A percentile compares a stretch with the other conserved stretches of the same genome.
phyloP scores from a whole-genome alignment of 352 stramenopile genomes.

The Saprolegnia parasitica region DNA sequence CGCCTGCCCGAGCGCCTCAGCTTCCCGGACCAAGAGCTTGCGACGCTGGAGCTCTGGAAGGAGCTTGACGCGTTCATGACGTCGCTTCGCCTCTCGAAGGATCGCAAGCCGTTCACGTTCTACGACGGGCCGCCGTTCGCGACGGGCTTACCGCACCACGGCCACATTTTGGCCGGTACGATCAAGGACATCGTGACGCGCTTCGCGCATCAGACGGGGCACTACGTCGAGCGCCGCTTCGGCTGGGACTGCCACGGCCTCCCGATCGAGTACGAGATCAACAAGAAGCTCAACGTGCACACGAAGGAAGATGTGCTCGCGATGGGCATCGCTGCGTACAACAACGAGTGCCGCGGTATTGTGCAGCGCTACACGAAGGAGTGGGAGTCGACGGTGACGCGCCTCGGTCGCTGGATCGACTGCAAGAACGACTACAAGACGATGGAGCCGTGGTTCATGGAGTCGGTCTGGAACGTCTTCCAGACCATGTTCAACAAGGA shows the following conservation, averaged over 20 bases:
- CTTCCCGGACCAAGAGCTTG: constrained; percentile 78
- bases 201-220: constrained; percentile 97
- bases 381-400: constrained; percentile 97
- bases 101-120: constrained; percentile 96
- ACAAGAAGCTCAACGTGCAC: constrained; percentile 98
- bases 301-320: constrained; percentile 96
- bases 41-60: constrained; percentile 75
- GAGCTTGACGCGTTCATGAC: constrained; percentile 88
- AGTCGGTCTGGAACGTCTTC: constrained; percentile 99
- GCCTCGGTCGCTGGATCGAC: constrained; percentile 99
- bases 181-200: constrained; percentile 99
- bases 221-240: constrained; percentile 96
- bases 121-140: constrained; percentile 99
- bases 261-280: constrained; percentile 99
- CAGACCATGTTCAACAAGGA: constrained; percentile 97
- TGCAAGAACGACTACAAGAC: constrained; percentile 99
- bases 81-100: constrained; percentile 89
- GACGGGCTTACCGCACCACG: constrained; percentile 97
- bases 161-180: constrained; percentile 97
- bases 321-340: constrained; percentile 99
- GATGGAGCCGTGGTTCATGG: constrained; percentile 99
- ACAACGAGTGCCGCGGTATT: constrained; percentile 96
- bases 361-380: constrained; percentile 98
- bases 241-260: constrained; percentile 99
- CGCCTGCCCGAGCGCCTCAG: constrained; percentile 78